Evolutionary conservation across 1,284 basidiomycete species (phyloP).

Genomic region (Ganoderma resinaceum): DNA sequence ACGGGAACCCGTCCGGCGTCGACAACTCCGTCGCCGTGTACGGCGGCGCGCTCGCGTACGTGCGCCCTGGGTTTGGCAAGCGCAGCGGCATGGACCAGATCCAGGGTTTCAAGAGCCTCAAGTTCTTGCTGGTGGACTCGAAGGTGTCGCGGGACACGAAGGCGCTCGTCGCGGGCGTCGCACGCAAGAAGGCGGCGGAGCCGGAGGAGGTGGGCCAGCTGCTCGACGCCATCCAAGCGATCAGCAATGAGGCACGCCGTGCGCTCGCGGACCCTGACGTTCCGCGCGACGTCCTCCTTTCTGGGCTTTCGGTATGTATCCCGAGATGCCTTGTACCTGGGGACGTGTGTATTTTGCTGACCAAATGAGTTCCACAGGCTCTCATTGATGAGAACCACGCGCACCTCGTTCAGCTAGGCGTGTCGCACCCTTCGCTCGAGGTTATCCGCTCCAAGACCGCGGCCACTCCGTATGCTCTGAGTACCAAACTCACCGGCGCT

Average conservation of each 20-base stretch:
- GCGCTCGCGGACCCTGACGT: constrained; percentile 80
- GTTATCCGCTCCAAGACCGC: constrained; percentile 78
- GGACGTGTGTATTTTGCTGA: not conserved
- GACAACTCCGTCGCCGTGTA: constrained; percentile 96
- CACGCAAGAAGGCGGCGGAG: constrained; percentile 74
- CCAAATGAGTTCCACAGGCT: constrained; percentile 47
- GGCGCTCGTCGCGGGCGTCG: constrained; percentile 90
- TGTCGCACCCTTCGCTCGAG: constrained; percentile 92
- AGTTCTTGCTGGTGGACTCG: constrained; percentile 93
- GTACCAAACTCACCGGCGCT: constrained; percentile 98
- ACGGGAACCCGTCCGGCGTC: constrained; percentile 97
- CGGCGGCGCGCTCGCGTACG: constrained; percentile 94
- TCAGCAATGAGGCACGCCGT: constrained; percentile 81
- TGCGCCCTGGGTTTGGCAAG: constrained; percentile 79
- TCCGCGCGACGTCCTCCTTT: constrained; percentile 66
- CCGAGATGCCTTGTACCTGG: no score
- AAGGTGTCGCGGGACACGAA: constrained; percentile 95
- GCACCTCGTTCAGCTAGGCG: constrained; percentile 89
- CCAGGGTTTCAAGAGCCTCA: constrained; percentile 75
- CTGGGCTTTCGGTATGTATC: constrained; percentile 57
- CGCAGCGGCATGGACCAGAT: constrained; percentile 86
- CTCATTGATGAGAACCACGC: constrained; percentile 91
- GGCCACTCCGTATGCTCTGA: constrained; percentile 70
- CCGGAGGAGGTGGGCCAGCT: constrained; percentile 81
- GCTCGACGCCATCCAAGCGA: constrained; percentile 79